These are phyloP conservation scores for Penicillium ochrochloron DNA, from an alignment of 495 filamentous ascomycete genomes.

Conservation along the genomic window DNA sequence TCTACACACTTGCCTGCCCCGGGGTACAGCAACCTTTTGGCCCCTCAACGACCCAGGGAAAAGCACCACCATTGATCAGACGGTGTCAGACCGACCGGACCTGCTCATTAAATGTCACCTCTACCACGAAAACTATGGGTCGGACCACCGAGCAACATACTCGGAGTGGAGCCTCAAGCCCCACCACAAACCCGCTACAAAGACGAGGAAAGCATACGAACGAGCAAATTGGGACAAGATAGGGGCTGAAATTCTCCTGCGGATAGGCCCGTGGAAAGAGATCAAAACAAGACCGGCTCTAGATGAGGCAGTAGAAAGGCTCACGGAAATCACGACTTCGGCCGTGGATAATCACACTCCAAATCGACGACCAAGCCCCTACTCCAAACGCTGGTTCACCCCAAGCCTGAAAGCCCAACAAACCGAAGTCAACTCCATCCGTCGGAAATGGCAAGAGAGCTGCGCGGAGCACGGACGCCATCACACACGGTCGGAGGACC, in stretches of 20 bases:
- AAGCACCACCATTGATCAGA: constrained; percentile 29
- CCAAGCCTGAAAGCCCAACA: constrained; percentile 27
- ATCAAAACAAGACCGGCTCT: constrained; percentile 24
- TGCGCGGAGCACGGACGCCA: constrained; percentile 16
- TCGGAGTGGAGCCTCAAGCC: constrained; percentile 30
- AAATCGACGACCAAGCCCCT: constrained; percentile 23
- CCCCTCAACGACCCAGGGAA: constrained; percentile 25
- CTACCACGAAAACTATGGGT: constrained; percentile 31
- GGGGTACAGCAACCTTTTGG: constrained; percentile 26
- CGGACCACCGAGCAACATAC: constrained; percentile 25
- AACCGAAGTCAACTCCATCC: constrained; percentile 21
- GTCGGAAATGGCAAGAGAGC: too few species aligned
- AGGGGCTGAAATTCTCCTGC: constrained; percentile 16
- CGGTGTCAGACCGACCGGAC: constrained; percentile 21
- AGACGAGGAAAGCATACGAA: constrained; percentile 28
- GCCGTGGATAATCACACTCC: constrained; percentile 16
- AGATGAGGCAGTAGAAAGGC: constrained; percentile 14
- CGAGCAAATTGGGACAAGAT: constrained; percentile 33
- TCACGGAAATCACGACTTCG: constrained; percentile 17
- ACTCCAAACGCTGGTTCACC: constrained; percentile 34
- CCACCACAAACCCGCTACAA: constrained; percentile 11
- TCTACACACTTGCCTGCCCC: constrained; percentile 24
- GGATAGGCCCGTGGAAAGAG: constrained; percentile 17
- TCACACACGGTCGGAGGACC: constrained; percentile 3
- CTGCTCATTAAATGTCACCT: constrained; percentile 27